Base-by-base conservation (phyloP, 2,329 filamentous ascomycete genomes). In the Truncatella angustata region DNA sequence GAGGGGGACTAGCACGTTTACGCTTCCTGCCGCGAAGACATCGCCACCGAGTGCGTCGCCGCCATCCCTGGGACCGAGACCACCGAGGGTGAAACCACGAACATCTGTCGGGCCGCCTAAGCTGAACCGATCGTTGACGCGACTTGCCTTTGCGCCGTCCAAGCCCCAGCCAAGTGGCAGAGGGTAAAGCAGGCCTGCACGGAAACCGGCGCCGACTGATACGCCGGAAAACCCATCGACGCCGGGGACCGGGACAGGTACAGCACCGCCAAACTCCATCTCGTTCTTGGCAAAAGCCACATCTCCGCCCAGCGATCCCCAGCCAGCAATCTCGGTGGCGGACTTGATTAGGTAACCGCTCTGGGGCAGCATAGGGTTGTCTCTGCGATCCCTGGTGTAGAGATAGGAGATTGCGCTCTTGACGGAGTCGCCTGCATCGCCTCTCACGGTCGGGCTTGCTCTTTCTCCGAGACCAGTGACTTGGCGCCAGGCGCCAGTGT, bases 281-380 rank as follows among this genome's bases (percentile, higher is more conserved):
- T 97, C 92, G n/a, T 86, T 85, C 72, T 96, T 99, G 69, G 85
- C 90, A 70, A 97, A 97, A n/a, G 88, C 86, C 1, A 96, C 91
- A 62, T 97, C 94, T 35, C 94, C 94, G 56, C 82, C 83, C 16
- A 99, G 74, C 0, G 88, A 85, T 0, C 93, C 91, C 70, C 88
- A 85, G 10, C 94, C 93, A 2, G 94, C 93, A n/a, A 97, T 69
- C 65, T 97, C 93, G 24, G 88, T 82, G 21, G 85, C 76, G 1
- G 88, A 84, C 66, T 91, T 91, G 24, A 93, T 63, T 60, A 95
- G 81, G 68, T 93, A 94, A 26, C 94, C 94, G 52, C 80, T 79
- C 53, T 87, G 87, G 0, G 94, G 92, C 6, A 99, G 80, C 66
- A 96, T 85, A 1, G 91, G 86, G 66, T 91, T 88, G 66, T 97